Percentiles rank a stretch among this genome's conserved stretches.
Evolutionary conservation across 257 asterid species (phyloP).

Genomic region (Fraxinus americana): DNA sequence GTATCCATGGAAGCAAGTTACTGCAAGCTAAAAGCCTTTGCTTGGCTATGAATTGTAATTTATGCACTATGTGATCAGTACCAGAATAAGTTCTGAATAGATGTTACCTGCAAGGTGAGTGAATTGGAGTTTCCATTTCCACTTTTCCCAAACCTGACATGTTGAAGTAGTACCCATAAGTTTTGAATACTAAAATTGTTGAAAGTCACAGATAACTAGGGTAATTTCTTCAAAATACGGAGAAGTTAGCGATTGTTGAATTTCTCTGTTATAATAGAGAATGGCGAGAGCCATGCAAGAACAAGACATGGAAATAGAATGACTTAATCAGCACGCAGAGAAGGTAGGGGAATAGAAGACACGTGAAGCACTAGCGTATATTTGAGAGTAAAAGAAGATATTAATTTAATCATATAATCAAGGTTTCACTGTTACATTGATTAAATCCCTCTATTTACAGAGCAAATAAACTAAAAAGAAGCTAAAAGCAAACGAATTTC

Average conservation of each 20-base stretch:
- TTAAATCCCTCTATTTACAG: no score
- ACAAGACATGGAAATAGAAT: constrained; percentile 2
- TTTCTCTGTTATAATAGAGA: constrained; percentile 18
- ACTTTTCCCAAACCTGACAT: constrained; percentile 79
- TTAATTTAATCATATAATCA: no score
- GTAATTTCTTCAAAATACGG: not conserved
- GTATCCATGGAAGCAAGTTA: constrained; percentile 3
- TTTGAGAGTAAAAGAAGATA: no score
- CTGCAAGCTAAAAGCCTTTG: constrained; percentile 14
- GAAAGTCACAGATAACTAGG: constrained; percentile 10
- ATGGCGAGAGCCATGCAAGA: constrained; percentile 8
- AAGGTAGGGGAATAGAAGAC: constrained; percentile 3
- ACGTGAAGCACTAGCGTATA: no score
- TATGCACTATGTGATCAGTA: constrained; percentile 19
- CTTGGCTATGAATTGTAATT: constrained; percentile 9
- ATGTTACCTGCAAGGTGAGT: constrained; percentile 72
- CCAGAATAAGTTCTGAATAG: constrained; percentile 7
- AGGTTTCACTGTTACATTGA: no score
- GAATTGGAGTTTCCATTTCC: constrained; percentile 66
- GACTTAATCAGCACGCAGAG: constrained; percentile 6
- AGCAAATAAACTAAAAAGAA: no score
- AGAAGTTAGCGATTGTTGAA: constrained; percentile 14
- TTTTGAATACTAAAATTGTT: constrained; percentile 21
- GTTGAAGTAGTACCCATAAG: constrained; percentile 25
- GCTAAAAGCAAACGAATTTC: no score